These are phyloP conservation scores for Eimeria sp. DNA, from an alignment of 169 alveolate species.

Conservation along the genomic window DNA sequence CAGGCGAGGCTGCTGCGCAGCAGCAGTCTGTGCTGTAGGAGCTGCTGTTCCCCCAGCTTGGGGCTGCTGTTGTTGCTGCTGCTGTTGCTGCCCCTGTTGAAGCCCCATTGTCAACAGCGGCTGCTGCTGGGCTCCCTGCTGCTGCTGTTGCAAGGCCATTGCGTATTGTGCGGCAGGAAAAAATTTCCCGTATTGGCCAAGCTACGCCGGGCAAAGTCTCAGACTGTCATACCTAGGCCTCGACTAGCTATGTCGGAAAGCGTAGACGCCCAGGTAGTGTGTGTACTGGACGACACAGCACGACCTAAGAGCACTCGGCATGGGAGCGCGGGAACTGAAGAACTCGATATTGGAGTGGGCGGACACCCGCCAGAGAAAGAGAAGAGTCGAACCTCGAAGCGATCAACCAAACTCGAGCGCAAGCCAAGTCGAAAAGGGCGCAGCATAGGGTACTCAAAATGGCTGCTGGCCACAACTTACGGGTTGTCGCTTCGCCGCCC, in stretches of 20 bases:
- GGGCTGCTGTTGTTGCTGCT: conserved; percentile 52
- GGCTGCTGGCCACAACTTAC: conserved; percentile 69
- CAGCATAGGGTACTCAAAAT: conserved; percentile 65
- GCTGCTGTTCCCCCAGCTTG: conserved; percentile 28
- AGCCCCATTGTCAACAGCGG: conserved; percentile 72
- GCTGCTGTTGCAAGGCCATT: conserved; percentile 72
- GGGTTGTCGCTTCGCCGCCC: conserved; percentile 24
- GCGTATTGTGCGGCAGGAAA: not conserved
- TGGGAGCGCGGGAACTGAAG: conserved; percentile 55
- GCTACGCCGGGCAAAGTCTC: conserved; percentile 30
- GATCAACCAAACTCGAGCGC: conserved; percentile 33
- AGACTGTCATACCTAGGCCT: not conserved
- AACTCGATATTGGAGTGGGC: conserved; percentile 27
- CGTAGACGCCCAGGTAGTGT: conserved; percentile 58
- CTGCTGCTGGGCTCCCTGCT: conserved; percentile 77
- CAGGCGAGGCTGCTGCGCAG: conserved; percentile 68
- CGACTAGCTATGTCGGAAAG: conserved; percentile 51
- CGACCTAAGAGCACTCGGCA: conserved; percentile 48
- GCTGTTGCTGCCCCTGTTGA: conserved; percentile 67
- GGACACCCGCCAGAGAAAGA: conserved; percentile 11
- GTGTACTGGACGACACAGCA: conserved; percentile 64
- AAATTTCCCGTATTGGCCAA: not conserved
- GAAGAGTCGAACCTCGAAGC: conserved; percentile 26
- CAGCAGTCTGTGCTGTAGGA: conserved; percentile 3
- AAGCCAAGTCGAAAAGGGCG: conserved; percentile 73